Evolutionary conservation across 495 filamentous ascomycete species (phyloP), one percentile per base, ranked within the genome.

Genomic region (Hyaloscypha variabilis): DNA sequence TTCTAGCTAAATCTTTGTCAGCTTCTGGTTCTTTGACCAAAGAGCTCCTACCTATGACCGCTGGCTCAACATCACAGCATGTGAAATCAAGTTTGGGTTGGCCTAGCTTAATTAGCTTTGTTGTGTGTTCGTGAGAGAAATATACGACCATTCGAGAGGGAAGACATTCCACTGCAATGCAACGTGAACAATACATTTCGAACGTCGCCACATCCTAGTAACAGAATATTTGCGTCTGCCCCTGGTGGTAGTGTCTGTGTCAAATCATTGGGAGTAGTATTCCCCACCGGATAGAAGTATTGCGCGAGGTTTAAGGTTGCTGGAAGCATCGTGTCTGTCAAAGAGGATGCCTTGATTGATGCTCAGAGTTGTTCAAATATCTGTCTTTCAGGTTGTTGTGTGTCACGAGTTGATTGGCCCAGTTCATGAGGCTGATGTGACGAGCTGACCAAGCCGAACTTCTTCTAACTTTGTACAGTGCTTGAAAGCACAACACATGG

Each of bases 151-250:
- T n/a, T n/a, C n/a, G n/a, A n/a, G n/a, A n/a, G n/a, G n/a, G n/a
- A n/a, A 54, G 51, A 10, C 51, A 54, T 8, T 54, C 51, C 23
- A 8, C 10, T 46, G 39, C 10, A 46, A 54, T 25, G 72, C 62
- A 0, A n/a, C n/a, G 84, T 85, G 63, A 78, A 87, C 3, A 87
- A 69, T 36, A 85, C 71, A 64, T 79, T 79, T 13, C 83, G 77
- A 6, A 76, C 77, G 72, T 87, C 84, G 0, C 81, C 82, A 64
- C 83, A 83, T 11, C 80, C 82, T 8, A 88, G 76, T 2, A 82
- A 69, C 1, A 88, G 75, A n/a, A 87, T 67, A 26, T 78, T 68
- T 25, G 79, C 82, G 39, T 78, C 66, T 50, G 79, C 56, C 34
- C 80, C 82, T 11, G 76, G 77, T 0, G 84, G 80, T 2, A 87